Base-by-base conservation (phyloP, 345 rosid species). In the Pseudoturritis turrita region DNA sequence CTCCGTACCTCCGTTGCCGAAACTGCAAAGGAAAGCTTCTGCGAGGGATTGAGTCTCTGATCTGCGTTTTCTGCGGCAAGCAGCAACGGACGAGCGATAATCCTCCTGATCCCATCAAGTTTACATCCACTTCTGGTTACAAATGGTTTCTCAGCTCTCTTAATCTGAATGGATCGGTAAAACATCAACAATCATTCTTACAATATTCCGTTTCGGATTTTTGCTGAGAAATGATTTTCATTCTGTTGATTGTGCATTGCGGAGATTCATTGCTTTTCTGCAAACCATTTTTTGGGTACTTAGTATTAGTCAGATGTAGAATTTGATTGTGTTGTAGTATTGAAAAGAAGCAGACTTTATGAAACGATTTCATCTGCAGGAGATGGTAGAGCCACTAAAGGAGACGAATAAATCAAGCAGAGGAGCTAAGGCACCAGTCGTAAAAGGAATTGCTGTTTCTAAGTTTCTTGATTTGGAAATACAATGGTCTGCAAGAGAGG, bases 21-120 rank as follows among this genome's bases (percentile, higher is more conserved):
- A 77, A 79, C 80, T 94, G 97, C 73, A 80, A 84, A 18, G 92
- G 87, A 2, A 77, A 80, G 61, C 90, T 93, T 19, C 82, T 93
- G 33, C 62, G 87, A 15, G 96, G 92, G 17, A 46, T 77, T 10
- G 72, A 79, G 10, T 93, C 97, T 13, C 50, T 85, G 53, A 62
- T 86, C 74, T 90, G 98, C 72, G 84, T 93, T 39, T 93, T 93
- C 78, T 93, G 96, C 52, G 96, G 98, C 14, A 67, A 79, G 10
- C 82, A 74, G 33, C 86, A 75, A 52, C 63, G 68, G 10, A 79
- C 70, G 29, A 68, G 10, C 11, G 87, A 83, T 4, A 68, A 74
- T 19, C 78, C 85, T 25, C 96, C 89, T 22, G 82, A 80, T 58
- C 86, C 95, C 2, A 80, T 93, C 81, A 83, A 85, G 78, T 87